A percentile compares a stretch with the other conserved stretches of the same genome.
Conservation (phyloP, 2,329 filamentous ascomycete genomes). For the Plectosphaerella cucumerina region DNA sequence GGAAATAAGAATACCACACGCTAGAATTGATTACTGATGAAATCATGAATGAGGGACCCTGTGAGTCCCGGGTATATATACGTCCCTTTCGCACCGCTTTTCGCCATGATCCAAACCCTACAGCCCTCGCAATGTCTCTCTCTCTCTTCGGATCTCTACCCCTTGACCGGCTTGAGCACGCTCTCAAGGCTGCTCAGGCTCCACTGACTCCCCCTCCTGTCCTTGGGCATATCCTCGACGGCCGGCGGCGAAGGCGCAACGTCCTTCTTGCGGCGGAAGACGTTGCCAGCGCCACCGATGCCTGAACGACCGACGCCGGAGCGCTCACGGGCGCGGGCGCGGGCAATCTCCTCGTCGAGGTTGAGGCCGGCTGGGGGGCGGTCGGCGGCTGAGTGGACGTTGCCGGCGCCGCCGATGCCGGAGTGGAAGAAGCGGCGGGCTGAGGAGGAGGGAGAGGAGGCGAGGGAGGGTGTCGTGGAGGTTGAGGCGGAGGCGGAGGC, state of each 20-base stretch:
- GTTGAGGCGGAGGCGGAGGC: conserved; percentile 38
- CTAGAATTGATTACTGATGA: no score
- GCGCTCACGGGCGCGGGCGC: conserved; percentile 11
- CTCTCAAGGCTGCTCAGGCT: conserved; percentile 32
- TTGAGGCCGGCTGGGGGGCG: conserved; percentile 18
- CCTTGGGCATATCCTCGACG: background rate
- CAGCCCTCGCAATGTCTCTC: no score
- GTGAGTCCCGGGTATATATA: no score
- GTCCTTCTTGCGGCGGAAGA: conserved; percentile 51
- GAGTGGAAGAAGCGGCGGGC: conserved; percentile 54
- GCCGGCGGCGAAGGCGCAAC: background rate
- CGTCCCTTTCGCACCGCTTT: no score
- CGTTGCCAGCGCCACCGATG: conserved; percentile 48
- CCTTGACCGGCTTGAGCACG: conserved; percentile 1
- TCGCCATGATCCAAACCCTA: no score
- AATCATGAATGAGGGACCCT: no score
- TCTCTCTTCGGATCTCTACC: background rate
- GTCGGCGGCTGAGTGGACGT: conserved; percentile 55
- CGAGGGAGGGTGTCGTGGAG: conserved; percentile 38
- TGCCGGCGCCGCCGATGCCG: conserved; percentile 65
- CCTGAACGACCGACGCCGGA: conserved; percentile 10
- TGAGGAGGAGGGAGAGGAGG: conserved; percentile 32
- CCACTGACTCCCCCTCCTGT: conserved; percentile 17
- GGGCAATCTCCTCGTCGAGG: conserved; percentile 15
- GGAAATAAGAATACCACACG: no score